A percentile compares a stretch with the other conserved stretches of the same genome.
phyloP scores from a whole-genome alignment of 495 filamentous ascomycete species.

The Penicillium cinerascens region DNA sequence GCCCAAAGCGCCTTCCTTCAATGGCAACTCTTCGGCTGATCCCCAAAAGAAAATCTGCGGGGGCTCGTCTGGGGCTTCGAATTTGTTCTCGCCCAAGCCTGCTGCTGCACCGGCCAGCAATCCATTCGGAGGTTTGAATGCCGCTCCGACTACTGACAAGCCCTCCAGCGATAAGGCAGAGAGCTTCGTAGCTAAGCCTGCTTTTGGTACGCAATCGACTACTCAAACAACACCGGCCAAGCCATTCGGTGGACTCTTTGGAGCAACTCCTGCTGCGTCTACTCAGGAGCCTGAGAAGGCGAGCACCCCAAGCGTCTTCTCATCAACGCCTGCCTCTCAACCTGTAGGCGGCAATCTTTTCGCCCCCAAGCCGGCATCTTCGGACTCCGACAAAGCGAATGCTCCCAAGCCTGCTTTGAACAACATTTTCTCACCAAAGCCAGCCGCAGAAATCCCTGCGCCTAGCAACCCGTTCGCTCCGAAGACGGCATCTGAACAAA shows the following conservation, averaged over 20 bases:
- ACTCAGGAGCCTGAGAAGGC: conserved; percentile 1
- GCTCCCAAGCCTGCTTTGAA: conserved; percentile 13
- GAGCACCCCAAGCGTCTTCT: conserved; percentile 10
- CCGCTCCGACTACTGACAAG: conserved; percentile 5
- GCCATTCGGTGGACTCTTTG: conserved; percentile 9
- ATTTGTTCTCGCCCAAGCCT: conserved; percentile 14
- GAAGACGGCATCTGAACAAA: conserved; percentile 3
- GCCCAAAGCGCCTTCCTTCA: conserved; percentile 17
- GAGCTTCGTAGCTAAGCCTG: conserved; percentile 12
- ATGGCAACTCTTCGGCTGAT: conserved; percentile 9
- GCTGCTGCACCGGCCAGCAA: conserved; percentile 17
- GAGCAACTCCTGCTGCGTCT: conserved; percentile 1
- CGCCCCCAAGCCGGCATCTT: not conserved
- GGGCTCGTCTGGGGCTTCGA: conserved; percentile 3
- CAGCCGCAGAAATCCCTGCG: conserved; percentile 2
- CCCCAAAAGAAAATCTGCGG: conserved; percentile 18
- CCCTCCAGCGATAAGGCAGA: conserved; percentile 9
- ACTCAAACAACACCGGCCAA: not conserved
- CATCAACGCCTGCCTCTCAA: not conserved
- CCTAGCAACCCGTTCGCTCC: conserved; percentile 7
- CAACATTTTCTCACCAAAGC: conserved; percentile 9
- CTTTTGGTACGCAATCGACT: conserved; percentile 3
- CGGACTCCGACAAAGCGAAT: not conserved
- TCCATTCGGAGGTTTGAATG: conserved; percentile 16
- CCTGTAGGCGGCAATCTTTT: conserved; percentile 1